Evolutionary conservation across 768 basidiomycete species (phyloP), one percentile per base, ranked within the genome.

Genomic region (Boletus reticulatus): DNA sequence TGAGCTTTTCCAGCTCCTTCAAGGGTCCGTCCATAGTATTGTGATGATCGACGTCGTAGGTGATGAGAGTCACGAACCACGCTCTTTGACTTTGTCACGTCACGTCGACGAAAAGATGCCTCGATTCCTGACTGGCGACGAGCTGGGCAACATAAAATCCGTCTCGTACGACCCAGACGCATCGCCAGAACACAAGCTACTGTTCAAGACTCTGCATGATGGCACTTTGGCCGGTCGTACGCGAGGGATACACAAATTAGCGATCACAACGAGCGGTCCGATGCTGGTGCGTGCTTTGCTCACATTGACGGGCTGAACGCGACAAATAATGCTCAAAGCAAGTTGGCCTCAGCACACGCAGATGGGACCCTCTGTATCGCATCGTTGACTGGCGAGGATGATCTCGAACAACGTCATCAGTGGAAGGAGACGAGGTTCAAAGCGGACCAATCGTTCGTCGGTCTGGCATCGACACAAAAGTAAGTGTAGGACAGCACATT

Each of bases 1-100:
- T 88, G 53, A 94, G 82, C 72, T 84, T 92, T 27, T 80, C 81
- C 7, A 93, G 78, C 68, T 94, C 92, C 71, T 90, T 93, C 56
- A 89, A 73, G 37, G 85, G 78, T 12, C 74, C 82, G 41, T 92
- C 89, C 91, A 92, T 92, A 51, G 34, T 56, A 60, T 51, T 47
- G 58, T 39, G 46, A 44, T 54, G 13, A 20, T 39, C 32, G 46
- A 14, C 36, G 20, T 41, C 10, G 54, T 53, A 24, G 19, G 38
- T 27, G 17, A 14, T 13, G 55, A 52, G 32, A 34, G 19, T 50
- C 31, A 9, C 32, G 46, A 32, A 22, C 22, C 22, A 22, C 22
- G 22, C 22, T 8, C 22, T 9, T 1, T n/a, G n/a, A 17, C 45
- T 24, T 57, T 55, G 61, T 66, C 64, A 71, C 67, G 59, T 61